Base-by-base conservation (phyloP, 768 basidiomycete genomes). In the Russula earlei region DNA sequence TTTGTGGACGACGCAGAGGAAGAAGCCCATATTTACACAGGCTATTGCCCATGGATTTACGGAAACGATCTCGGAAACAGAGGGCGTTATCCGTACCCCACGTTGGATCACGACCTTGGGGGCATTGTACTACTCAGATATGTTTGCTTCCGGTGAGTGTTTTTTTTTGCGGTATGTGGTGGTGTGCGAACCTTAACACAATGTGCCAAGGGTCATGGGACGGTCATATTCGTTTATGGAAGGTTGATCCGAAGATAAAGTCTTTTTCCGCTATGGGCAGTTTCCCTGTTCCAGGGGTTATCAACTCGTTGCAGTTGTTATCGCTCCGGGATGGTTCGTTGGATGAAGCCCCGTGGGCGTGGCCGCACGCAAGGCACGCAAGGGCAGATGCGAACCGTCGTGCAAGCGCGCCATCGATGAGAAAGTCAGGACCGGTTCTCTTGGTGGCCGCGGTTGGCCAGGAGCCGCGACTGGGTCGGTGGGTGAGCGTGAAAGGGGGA, bases 101-200 rank as follows among this genome's bases (percentile, higher is more conserved):
- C 78, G 95, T 20, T 98, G 94, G 93, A 83, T 99, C 66, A 95
- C 91, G 1, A 77, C 90, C 0, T 71, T 98, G 38, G 84, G 85
- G 12, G 77, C 81, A 56, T 71, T 97, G 51, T 82, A 85, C 20
- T 97, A 96, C 69, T 90, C 92, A 7, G 91, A 99, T 68, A 65
- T 92, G 5, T 87, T 99, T 61, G 91, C 81, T 0, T 92, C 93
- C 6, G 95, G 94, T 91, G 67, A 55, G 75, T 69, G 15, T 20
- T 33, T 19, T 46, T 52, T 36, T n/a, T n/a, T n/a, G n/a, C n/a
- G n/a, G 45, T 24, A 41, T 9, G 19, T 17, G 37, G 7, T n/a
- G 40, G 40, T 31, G 15, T 9, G 7, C n/a, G 10, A 12, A 27
- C 27, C 20, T 27, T 55, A 27, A 55, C 54, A 17, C 49, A 52